Evolutionary conservation across 306 rosid species (phyloP), one percentile per base, ranked within the genome.

Genomic region (Medicago arabica): DNA sequence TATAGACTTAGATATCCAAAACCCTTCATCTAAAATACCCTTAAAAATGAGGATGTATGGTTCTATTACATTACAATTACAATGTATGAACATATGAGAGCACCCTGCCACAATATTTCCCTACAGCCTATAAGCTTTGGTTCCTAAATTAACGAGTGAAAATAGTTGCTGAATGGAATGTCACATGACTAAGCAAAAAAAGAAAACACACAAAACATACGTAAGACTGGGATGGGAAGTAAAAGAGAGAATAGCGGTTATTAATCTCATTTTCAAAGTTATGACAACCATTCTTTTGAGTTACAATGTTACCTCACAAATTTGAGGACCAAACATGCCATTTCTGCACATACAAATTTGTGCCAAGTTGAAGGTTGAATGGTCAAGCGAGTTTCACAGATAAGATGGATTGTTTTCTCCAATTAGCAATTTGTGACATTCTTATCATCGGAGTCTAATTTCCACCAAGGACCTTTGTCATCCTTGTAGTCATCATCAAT

Each of bases 391-490:
- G 64, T 59, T 64, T 79, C 66, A 57, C 19, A 74, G 36, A 78
- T 49, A 51, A 69, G 61, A 39, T 49, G 11, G 82, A 64, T 34
- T 55, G 62, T 41, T 74, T 69, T 19, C 74, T 2, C 31, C 9
- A 53, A 25, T 44, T 64, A 23, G 59, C 65, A 21, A 21, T 21
- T 21, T 21, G 23, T 21, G 23, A 21, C 23, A 21, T 21, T 21
- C 23, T 51, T 82, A 51, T 61, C 61, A 17, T 79, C 87, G n/a
- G 89, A 71, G 75, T 84, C 86, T 64, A 90, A 68, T 67, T 87
- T 87, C 96, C 96, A 93, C 98, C 98, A 90, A 66, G 85, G 78
- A 31, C 86, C 49, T 40, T 31, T 21, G 58, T 73, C 85, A 41
- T 82, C 87, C 65, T 78, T 54, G 78, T 72, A 47, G 55, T 13